Evolutionary conservation across 179 eudicot species (phyloP), one percentile per base, ranked within the genome.

Genomic region (Beta macrorhiza): DNA sequence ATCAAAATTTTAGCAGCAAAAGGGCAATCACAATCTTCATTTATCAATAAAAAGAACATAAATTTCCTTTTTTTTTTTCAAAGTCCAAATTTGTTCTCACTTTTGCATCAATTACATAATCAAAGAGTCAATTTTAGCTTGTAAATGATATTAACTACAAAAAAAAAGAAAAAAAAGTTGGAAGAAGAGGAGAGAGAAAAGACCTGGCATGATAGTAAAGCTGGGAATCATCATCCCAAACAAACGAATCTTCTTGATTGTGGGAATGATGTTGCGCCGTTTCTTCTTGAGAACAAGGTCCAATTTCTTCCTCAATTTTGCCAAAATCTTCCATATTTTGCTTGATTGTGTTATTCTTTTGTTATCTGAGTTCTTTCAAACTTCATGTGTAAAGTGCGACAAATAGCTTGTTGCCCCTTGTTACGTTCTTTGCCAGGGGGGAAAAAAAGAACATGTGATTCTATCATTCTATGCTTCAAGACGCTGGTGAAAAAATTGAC

Each of bases 151-250:
- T 25, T 45, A 49, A 22, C 7, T 20, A 44, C 8, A 44, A 69
- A 69, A 17, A 17, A 9, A 15, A 0, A 16, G 12, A 44, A 16
- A 3, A 3, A 81, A 22, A 29, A 58, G 20, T 29, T 45, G 25
- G 37, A 45, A 29, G 65, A 58, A 0, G 9, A 52, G 44, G 15
- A 63, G 25, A 37, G 63, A 5, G 8, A 49, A 68, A 61, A 80
- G 49, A 93, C 98, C 97, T 91, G 82, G 94, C 82, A 80, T 94
- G 97, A 83, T 87, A 93, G 78, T 91, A 93, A n/a, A 94, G 92
- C 68, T 91, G 93, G 82, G 96, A 89, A 76, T 20, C 44, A n/a
- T 93, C 90, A 63, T 94, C 98, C 98, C 98, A 94, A 68, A 83
- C 76, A 80, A 94, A 94, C 52, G 85, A 78, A 75, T 89, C 86